Evolutionary conservation across 2,329 filamentous ascomycete species (phyloP).

Genomic region (Ophiostoma sp.): DNA sequence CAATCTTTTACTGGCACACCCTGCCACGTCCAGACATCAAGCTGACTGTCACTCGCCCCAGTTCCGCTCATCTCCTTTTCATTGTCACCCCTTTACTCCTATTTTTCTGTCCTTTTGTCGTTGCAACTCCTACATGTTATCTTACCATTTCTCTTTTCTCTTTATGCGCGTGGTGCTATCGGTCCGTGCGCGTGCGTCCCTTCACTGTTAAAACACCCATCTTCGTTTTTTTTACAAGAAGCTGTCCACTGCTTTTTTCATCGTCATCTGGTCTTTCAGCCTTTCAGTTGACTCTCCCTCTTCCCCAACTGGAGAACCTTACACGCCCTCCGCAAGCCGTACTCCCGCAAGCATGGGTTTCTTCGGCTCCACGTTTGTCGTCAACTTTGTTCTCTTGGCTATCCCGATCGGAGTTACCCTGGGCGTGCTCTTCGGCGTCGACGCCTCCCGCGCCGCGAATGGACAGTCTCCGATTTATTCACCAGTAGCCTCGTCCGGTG

Average conservation of each 20-base stretch:
- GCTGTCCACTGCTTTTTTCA: not conserved
- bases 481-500: slow-evolving; percentile 27
- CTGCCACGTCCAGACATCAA: not conserved
- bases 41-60: no score
- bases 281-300: not conserved
- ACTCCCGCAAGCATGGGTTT: slow-evolving; percentile 32
- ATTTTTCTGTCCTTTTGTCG: not conserved
- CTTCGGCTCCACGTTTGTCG: slow-evolving; percentile 38
- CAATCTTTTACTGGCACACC: not conserved
- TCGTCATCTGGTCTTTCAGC: not conserved
- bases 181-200: not conserved
- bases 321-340: not conserved
- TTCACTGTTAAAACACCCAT: not conserved
- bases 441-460: slow-evolving; percentile 39
- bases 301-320: not conserved
- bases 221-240: slow-evolving; percentile 8
- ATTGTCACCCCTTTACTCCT: not conserved
- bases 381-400: slow-evolving; percentile 46
- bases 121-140: not conserved
- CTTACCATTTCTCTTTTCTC: not conserved
- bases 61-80: not conserved
- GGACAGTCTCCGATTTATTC: slow-evolving; percentile 44
- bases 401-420: slow-evolving; percentile 35
- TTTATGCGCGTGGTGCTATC: not conserved
- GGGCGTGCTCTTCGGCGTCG: slow-evolving; percentile 46